Conservation (phyloP, 2,329 filamentous ascomycete species). For the Endocalyx cinctus region DNA sequence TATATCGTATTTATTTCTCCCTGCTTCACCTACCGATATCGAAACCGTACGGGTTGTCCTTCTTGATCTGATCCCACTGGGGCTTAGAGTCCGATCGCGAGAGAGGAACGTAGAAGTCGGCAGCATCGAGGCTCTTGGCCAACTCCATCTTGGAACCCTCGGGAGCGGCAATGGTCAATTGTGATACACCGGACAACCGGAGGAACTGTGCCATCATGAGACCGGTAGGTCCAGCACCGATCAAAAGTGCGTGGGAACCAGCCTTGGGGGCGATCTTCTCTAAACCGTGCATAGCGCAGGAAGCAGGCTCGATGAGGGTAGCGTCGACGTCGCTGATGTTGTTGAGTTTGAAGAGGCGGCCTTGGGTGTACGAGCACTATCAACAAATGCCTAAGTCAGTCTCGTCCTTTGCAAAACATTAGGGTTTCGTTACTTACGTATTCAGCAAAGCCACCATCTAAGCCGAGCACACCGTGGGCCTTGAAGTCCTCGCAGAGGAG, state of each 20-base stretch:
- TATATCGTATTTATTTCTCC: background rate
- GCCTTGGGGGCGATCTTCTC: slow-evolving; percentile 65
- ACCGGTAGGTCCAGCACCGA: slow-evolving; percentile 64
- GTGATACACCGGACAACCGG: slow-evolving; percentile 51
- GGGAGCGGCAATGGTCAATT: slow-evolving; percentile 65
- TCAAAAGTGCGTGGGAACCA: slow-evolving; percentile 61
- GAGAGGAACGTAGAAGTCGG: slow-evolving; percentile 50
- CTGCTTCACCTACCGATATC: slow-evolving; percentile 53
- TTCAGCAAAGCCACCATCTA: slow-evolving; percentile 69
- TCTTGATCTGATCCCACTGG: slow-evolving; percentile 59
- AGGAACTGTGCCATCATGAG: slow-evolving; percentile 40
- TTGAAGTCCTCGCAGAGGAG: slow-evolving; percentile 66
- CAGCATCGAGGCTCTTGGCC: slow-evolving; percentile 52
- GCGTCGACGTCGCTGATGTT: slow-evolving; percentile 65
- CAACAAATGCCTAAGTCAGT: background rate
- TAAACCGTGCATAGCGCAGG: slow-evolving; percentile 65
- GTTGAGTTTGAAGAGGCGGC: slow-evolving; percentile 59
- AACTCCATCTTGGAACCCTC: slow-evolving; percentile 67
- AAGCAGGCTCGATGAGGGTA: slow-evolving; percentile 65
- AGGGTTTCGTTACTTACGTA: slow-evolving; percentile 37
- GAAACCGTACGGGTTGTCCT: slow-evolving; percentile 66
- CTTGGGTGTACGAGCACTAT: slow-evolving; percentile 43
- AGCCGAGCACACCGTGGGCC: slow-evolving; percentile 57
- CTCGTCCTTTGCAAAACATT: too few relatives aligned
- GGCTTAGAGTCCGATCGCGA: slow-evolving; percentile 49